phyloP scores from a whole-genome alignment of 768 basidiomycete genomes.

The Glaciozyma martinii region DNA sequence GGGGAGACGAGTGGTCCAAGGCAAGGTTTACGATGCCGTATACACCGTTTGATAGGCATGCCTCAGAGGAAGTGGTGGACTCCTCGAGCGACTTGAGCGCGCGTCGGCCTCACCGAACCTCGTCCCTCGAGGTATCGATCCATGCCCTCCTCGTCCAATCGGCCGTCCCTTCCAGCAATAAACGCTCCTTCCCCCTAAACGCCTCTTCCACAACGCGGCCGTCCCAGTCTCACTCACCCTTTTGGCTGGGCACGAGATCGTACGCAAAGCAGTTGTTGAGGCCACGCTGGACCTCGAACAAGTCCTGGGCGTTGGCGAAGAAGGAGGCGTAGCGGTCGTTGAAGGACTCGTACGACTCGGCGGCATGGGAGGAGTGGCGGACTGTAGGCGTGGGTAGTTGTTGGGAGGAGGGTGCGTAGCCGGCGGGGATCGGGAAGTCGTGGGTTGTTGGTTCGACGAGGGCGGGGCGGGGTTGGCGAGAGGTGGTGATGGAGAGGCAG shows the following conservation, averaged over 20 bases:
- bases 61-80: too few relatives aligned
- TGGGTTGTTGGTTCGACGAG: neutral
- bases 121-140: too few relatives aligned
- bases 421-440: neutral
- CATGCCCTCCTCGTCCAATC: neutral
- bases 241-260: constrained; percentile 79
- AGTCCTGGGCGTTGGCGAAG: constrained; percentile 84
- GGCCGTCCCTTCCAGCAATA: too few relatives aligned
- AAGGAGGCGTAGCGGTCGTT: constrained; percentile 87
- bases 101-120: neutral
- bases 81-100: neutral
- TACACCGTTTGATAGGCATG: too few relatives aligned
- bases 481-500: neutral
- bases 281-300: constrained; percentile 97
- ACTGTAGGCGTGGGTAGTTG: constrained; percentile 5
- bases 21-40: too few relatives aligned
- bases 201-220: neutral
- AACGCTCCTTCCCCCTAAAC: neutral
- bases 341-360: constrained; percentile 67
- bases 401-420: neutral
- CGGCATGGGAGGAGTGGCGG: constrained; percentile 27
- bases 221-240: constrained; percentile 18
- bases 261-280: constrained; percentile 99
- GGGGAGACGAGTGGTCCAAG: neutral
- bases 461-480: neutral